Conservation (phyloP, 129 eudicot genomes). For the Heracleum sosnowskyi region DNA sequence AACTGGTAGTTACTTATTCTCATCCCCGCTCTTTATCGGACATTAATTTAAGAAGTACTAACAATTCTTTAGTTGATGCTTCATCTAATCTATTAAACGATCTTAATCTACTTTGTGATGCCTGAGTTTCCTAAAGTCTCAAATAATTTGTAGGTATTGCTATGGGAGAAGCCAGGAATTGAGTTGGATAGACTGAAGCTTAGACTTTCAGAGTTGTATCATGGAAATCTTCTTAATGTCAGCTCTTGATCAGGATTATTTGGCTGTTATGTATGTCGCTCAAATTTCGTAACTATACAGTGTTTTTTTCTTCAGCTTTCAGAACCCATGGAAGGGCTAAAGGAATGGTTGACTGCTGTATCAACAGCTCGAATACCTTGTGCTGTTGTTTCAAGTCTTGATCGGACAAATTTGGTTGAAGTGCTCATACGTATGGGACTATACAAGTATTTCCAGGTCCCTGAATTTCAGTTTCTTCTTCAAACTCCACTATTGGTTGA, state of each 20-base stretch:
- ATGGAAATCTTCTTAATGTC: conserved; percentile 64
- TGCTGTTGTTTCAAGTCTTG: conserved; percentile 95
- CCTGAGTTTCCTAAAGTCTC: conserved; percentile 2
- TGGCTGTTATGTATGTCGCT: neutral
- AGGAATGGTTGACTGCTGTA: conserved; percentile 88
- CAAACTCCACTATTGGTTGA: neutral
- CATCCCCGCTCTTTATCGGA: neutral
- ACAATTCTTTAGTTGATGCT: neutral
- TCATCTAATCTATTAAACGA: neutral
- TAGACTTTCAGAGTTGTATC: conserved; percentile 66
- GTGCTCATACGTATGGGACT: conserved; percentile 71
- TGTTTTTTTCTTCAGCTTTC: conserved; percentile 45
- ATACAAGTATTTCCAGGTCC: conserved; percentile 73
- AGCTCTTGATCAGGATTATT: conserved; percentile 2
- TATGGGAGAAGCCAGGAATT: conserved; percentile 52
- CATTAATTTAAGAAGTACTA: neutral
- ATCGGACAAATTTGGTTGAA: conserved; percentile 64
- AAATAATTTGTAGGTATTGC: conserved; percentile 44
- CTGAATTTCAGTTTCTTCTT: neutral
- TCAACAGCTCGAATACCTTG: conserved; percentile 85
- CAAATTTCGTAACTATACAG: neutral
- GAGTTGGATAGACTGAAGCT: conserved; percentile 68
- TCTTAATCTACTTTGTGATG: neutral
- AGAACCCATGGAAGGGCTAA: conserved; percentile 72
- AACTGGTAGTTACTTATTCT: neutral